phyloP scores from a whole-genome alignment of 371 early-diverging fungal genomes.

The Encephalitozoon romaleae region DNA sequence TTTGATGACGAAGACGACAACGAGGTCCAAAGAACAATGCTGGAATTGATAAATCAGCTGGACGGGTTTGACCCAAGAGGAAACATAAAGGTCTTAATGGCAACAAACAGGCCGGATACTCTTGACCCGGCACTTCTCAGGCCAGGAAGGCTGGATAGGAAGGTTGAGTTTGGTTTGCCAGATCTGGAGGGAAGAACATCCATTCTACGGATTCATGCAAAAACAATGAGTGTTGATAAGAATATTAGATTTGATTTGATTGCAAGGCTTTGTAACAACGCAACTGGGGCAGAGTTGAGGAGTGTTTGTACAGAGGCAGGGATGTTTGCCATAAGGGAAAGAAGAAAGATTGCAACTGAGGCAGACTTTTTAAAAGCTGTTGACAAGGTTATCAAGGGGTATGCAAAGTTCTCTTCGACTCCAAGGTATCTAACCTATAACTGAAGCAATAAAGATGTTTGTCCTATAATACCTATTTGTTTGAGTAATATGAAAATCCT shows the following conservation, averaged over 20 bases:
- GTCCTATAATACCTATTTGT: neutral
- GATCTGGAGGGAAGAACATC: constrained; percentile 75
- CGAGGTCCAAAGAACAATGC: constrained; percentile 98
- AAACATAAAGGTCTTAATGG: constrained; percentile 98
- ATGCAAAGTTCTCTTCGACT: constrained; percentile 87
- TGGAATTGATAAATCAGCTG: constrained; percentile 96
- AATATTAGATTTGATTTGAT: constrained; percentile 94
- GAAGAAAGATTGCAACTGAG: constrained; percentile 96
- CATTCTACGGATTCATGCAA: constrained; percentile 95
- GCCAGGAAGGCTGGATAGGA: constrained; percentile 96
- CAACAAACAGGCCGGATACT: constrained; percentile 95
- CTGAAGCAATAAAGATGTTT: constrained; percentile 42
- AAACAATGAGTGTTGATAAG: constrained; percentile 85
- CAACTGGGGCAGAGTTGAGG: constrained; percentile 86
- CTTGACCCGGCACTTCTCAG: constrained; percentile 95
- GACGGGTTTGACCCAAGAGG: constrained; percentile 99
- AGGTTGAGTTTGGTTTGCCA: constrained; percentile 95
- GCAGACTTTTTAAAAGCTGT: constrained; percentile 98
- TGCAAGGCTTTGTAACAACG: constrained; percentile 92
- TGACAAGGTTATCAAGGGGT: constrained; percentile 95
- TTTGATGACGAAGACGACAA: constrained; percentile 96
- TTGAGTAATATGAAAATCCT: neutral
- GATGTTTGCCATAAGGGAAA: constrained; percentile 97
- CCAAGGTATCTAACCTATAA: constrained; percentile 69
- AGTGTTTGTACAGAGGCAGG: constrained; percentile 99